Base-by-base conservation (phyloP, 2,329 filamentous ascomycete species). In the Volutella citrinella region DNA sequence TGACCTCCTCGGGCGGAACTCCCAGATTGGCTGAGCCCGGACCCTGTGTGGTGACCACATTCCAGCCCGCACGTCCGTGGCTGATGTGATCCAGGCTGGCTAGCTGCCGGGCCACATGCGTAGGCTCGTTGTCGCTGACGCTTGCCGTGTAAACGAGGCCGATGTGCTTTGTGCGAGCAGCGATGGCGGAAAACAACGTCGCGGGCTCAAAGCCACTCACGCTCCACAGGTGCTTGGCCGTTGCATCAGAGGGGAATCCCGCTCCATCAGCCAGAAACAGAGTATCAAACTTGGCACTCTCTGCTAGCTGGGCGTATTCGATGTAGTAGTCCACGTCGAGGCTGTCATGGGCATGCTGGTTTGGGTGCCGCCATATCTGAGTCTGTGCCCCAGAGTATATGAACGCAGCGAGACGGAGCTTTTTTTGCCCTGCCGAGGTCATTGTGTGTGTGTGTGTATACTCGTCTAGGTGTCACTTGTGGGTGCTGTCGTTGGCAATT, bases 31-130 rank as follows among this genome's bases (percentile, higher is more conserved):
- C 7, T 6, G 25, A 15, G 14, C n/a, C 25, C 11, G 25, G 25
- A 6, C 25, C 25, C 13, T 27, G 25, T 5, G 25, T 27, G 7
- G 25, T 27, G 14, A 27, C 25, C 5, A 27, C 14, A 9, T 27
- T 27, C 25, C 25, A 27, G 7, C 25, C 25, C 8, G 25, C 25
- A 10, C 25, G n/a, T 10, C 25, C 25, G 8, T 17, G 25, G 14
- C 25, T 27, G 25, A 27, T 27, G 19, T 27, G 25, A 17, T 27
- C 25, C n/a, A 27, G 13, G 25, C n/a, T 15, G 12, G 25, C 25
- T 3, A 27, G 7, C 13, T 27, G 25, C 9, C 25, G 25, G n/a
- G 25, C 25, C 8, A 16, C n/a, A 6, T 14, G 25, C n/a, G 25
- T 27, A 10, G 25, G 25, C 7, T 27, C 25, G 19, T 27, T 27